Evolutionary conservation across 2,329 filamentous ascomycete species (phyloP).

Genomic region (Epichloe elymi): DNA sequence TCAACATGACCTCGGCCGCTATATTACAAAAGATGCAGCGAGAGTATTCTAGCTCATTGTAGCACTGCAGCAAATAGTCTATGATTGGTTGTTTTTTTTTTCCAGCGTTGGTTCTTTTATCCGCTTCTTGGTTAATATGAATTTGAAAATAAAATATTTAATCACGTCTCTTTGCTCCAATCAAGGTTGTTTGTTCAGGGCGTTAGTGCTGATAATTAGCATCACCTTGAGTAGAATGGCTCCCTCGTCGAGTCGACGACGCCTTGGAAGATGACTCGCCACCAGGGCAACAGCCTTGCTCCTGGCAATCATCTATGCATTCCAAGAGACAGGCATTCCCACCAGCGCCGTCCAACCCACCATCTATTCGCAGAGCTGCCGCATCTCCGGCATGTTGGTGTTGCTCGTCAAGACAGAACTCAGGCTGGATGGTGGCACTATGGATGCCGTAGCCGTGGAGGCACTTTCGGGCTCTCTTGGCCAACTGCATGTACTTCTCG

Average conservation of each 20-base stretch:
- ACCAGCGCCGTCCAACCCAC: constrained; percentile 15
- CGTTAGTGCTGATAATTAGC: not conserved
- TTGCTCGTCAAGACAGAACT: constrained; percentile 51
- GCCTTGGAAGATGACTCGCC: constrained; percentile 20
- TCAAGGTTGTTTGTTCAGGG: not conserved
- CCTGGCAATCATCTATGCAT: constrained; percentile 24
- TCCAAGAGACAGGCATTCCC: constrained; percentile 35
- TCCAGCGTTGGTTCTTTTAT: too few relatives aligned
- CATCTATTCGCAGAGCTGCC: constrained; percentile 23
- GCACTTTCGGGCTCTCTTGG: constrained; percentile 69
- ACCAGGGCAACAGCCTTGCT: constrained; percentile 19
- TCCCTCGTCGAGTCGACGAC: constrained; percentile 23
- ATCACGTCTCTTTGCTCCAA: too few relatives aligned
- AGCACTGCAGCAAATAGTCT: too few relatives aligned
- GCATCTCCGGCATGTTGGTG: constrained; percentile 27
- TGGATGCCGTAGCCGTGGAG: constrained; percentile 94
- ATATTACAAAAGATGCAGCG: too few relatives aligned
- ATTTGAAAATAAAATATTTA: too few relatives aligned
- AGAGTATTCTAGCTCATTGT: too few relatives aligned
- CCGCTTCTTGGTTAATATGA: too few relatives aligned
- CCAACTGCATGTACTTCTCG: constrained; percentile 80
- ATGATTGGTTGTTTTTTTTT: too few relatives aligned
- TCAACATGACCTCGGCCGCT: too few relatives aligned
- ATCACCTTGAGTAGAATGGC: constrained; percentile 19
- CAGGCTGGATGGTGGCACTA: constrained; percentile 92